Conservation (phyloP, 805 yeast species). For the Jamesozyma gamospora region DNA sequence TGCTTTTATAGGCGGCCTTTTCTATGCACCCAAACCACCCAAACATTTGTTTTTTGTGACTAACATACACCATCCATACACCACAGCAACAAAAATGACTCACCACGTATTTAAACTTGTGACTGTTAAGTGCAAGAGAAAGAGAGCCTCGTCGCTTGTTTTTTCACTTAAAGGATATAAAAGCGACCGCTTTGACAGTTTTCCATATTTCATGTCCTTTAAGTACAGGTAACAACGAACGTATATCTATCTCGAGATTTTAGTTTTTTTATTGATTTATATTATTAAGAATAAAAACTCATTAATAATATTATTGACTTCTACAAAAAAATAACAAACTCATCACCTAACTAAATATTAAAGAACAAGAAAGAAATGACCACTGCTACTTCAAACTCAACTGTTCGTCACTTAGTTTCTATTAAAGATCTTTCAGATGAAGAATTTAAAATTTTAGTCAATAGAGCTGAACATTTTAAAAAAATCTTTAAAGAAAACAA, state of each 20-base stretch:
- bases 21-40: too few relatives aligned
- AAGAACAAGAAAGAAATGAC: background rate
- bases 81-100: too few relatives aligned
- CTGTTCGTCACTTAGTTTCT: constrained; percentile 61
- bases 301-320: background rate
- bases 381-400: background rate
- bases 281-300: too few relatives aligned
- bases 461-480: constrained; percentile 71
- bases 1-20: too few relatives aligned
- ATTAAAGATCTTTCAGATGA: constrained; percentile 66
- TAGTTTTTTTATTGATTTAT: too few relatives aligned
- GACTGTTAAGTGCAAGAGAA: constrained; percentile 6
- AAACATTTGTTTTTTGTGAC: too few relatives aligned
- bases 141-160: constrained; percentile 8
- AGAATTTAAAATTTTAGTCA: constrained; percentile 64
- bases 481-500: constrained; percentile 46
- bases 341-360: background rate
- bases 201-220: constrained; percentile 12
- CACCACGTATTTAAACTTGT: background rate
- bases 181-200: background rate
- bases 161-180: constrained; percentile 13
- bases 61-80: too few relatives aligned
- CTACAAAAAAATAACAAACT: background rate
- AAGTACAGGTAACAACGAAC: constrained; percentile 27
- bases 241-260: background rate